Evolutionary conservation across 768 basidiomycete genomes (phyloP).

Genomic region (Pleurotus eryngii): DNA sequence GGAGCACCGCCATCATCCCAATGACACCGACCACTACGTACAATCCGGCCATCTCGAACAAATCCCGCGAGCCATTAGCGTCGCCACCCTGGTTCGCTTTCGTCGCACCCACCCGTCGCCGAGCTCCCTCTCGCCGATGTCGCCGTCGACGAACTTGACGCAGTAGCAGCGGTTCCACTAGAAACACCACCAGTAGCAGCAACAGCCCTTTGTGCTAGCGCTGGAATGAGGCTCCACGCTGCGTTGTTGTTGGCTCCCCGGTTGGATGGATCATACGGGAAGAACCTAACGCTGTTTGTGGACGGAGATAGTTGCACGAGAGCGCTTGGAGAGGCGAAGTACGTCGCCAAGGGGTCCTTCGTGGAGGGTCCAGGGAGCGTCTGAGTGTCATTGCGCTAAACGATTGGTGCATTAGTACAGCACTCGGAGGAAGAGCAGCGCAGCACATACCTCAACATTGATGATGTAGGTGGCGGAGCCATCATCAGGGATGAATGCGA

Average conservation of each 20-base stretch:
- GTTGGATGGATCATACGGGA: conserved; percentile 52
- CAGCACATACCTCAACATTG: conserved; percentile 53
- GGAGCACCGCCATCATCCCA: neutral
- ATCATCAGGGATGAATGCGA: conserved; percentile 76
- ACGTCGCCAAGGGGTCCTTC: conserved; percentile 58
- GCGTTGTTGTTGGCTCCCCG: conserved; percentile 39
- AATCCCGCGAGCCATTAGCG: neutral
- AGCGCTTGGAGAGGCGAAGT: conserved; percentile 57
- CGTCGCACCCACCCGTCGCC: neutral
- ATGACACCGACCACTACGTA: neutral
- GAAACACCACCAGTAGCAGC: neutral
- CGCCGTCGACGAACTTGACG: neutral
- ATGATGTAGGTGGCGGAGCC: conserved; percentile 68
- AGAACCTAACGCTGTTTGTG: conserved; percentile 54
- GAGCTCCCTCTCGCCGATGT: neutral
- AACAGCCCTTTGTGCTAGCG: conserved; percentile 39
- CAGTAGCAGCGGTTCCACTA: neutral
- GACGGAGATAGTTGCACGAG: conserved; percentile 65
- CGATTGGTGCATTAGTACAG: neutral
- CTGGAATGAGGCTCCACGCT: conserved; percentile 44
- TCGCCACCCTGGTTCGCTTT: neutral
- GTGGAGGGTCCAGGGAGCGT: conserved; percentile 54
- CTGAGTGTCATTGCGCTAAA: conserved; percentile 62
- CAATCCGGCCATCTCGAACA: neutral
- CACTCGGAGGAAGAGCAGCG: neutral